A percentile compares a stretch with the other conserved stretches of the same genome.
Conservation (phyloP, 2,329 filamentous ascomycete species). For the Reticulascus tulasneorum region DNA sequence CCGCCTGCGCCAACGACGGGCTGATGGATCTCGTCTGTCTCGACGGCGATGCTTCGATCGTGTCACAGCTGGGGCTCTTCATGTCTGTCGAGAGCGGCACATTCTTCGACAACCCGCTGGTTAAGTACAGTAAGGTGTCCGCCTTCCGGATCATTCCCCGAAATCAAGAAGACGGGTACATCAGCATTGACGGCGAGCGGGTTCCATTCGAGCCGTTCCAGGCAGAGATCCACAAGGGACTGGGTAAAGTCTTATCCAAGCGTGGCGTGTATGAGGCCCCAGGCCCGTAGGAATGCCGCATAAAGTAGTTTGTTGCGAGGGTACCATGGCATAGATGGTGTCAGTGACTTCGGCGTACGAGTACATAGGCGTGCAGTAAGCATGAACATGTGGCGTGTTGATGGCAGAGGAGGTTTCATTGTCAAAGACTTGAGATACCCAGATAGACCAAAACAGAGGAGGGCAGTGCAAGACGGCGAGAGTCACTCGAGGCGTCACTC, state of each 20-base stretch:
- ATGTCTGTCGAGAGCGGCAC: conserved; percentile 66
- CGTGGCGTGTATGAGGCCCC: conserved; percentile 66
- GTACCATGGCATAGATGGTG: conserved; percentile 18
- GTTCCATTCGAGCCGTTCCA: conserved; percentile 88
- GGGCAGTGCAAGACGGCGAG: conserved; percentile 7
- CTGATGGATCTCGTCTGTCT: conserved; percentile 80
- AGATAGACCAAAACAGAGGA: conserved; percentile 13
- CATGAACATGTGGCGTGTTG: neutral
- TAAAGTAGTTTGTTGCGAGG: conserved; percentile 26
- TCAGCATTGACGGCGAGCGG: conserved; percentile 90
- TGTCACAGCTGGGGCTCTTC: conserved; percentile 66
- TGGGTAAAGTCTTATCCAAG: conserved; percentile 83
- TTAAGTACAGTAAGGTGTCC: conserved; percentile 79
- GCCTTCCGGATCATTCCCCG: conserved; percentile 82
- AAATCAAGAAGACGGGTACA: conserved; percentile 69
- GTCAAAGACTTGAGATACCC: conserved; percentile 12
- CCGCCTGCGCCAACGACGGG: conserved; percentile 78
- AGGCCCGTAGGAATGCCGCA: conserved; percentile 52
- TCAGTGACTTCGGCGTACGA: conserved; percentile 3
- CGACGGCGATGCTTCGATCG: conserved; percentile 67
- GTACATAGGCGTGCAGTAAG: neutral
- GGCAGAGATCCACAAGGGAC: conserved; percentile 76
- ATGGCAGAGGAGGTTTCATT: conserved; percentile 1
- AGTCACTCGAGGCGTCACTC: conserved; percentile 2
- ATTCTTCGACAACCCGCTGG: conserved; percentile 75